Base-by-base conservation (phyloP, 306 rosid genomes). In the Boehmeria nivea region DNA sequence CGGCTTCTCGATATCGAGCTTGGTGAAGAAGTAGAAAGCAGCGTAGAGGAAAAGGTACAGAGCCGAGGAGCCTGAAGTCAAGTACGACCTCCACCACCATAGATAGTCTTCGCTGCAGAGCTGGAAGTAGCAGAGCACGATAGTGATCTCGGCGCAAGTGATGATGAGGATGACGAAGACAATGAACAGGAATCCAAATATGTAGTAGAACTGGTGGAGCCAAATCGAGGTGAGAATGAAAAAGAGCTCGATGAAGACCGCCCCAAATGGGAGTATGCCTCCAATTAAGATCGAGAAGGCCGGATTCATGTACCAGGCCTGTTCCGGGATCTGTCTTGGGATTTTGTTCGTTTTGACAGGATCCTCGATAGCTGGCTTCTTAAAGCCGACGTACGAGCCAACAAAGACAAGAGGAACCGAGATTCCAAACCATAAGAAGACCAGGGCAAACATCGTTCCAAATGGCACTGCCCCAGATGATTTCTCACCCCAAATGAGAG, bases 91-190 rank as follows among this genome's bases (percentile, higher is more conserved):
- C 97, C 97, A 89, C 97, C 97, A 89, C 97, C 97, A 89, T 16
- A 25, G 73, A 73, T 89, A 89, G 68, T 89, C 95, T 72, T 89
- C 97, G 28, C 97, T 81, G 69, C 95, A 89, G n/a, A 89, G 76
- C 76, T 87, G 98, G 94, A 90, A 90, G 94, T 90, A 90, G 83
- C 98, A 90, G 42, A 90, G 86, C 47, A 90, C 97, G 12, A 86
- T 63, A 17, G 97, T 83, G 60, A 90, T 86, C 87, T 90, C 98
- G 0, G 95, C 95, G 56, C 98, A 87, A 3, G 94, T 90, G 63
- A 90, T 81, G 19, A 90, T 53, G 26, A 90, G 95, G 75, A 90
- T 86, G 51, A 90, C 37, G 66, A 90, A 84, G 71, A 90, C 95
- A 0, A 90, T 82, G 77, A 90, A 87, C 11, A 90, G 72, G 64